Percentiles rank a stretch among this genome's conserved stretches.
Conservation (phyloP, 2,329 filamentous ascomycete genomes). For the Clonostachys rosea region DNA sequence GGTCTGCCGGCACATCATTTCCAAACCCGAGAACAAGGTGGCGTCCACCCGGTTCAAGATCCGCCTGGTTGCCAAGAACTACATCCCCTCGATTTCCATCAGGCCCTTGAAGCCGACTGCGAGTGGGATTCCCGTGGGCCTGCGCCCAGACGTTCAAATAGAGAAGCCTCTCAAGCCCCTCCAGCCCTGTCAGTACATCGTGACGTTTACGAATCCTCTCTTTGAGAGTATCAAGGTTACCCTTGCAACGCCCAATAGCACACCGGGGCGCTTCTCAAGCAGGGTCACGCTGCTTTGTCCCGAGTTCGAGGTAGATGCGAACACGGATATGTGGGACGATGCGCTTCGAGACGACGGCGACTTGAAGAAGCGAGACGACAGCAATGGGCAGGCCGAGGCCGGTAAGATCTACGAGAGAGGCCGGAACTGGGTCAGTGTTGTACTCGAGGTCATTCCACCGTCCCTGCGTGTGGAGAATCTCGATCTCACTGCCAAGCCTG, state of each 20-base stretch:
- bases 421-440: slow-evolving; percentile 90
- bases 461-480: slow-evolving; percentile 37
- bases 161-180: slow-evolving; percentile 46
- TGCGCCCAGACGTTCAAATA: slow-evolving; percentile 19
- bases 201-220: slow-evolving; percentile 90
- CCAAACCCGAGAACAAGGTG: slow-evolving; percentile 89
- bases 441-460: slow-evolving; percentile 80
- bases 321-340: slow-evolving; percentile 85
- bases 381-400: slow-evolving; percentile 61
- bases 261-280: slow-evolving; percentile 70
- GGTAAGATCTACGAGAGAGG: slow-evolving; percentile 97
- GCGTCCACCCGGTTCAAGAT: slow-evolving; percentile 89
- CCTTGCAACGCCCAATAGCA: slow-evolving; percentile 76
- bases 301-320: slow-evolving; percentile 89
- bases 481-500: slow-evolving; percentile 15
- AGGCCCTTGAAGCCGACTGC: slow-evolving; percentile 48
- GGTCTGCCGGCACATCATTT: slow-evolving; percentile 88
- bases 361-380: slow-evolving; percentile 32
- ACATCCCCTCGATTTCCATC: slow-evolving; percentile 79
- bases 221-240: slow-evolving; percentile 88
- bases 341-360: slow-evolving; percentile 58
- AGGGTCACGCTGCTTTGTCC: slow-evolving; percentile 91
- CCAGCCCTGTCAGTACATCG: slow-evolving; percentile 69
- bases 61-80: slow-evolving; percentile 79
- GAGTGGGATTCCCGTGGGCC: slow-evolving; percentile 23